Base-by-base conservation (phyloP, 352 stramenopile genomes). In the Pythium coloratum region DNA sequence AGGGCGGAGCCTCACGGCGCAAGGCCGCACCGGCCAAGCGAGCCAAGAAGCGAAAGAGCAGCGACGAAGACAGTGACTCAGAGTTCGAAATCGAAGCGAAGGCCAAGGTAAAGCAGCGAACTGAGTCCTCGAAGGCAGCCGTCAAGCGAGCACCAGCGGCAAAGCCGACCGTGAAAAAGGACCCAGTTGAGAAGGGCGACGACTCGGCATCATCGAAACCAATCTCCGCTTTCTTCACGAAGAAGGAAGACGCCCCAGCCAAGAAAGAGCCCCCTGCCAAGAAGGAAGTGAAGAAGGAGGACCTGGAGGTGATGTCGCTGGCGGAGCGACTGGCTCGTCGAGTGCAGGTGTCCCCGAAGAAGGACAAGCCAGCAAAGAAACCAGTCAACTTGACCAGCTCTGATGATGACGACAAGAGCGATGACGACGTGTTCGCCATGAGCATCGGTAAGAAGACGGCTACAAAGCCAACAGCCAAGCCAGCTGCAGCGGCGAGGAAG, bases 361-460 rank as follows among this genome's bases (percentile, higher is more conserved):
- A 84, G 56, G 59, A 74, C 64, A 69, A 78, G 57, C 69, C 62
- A 14, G 85, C 76, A 7, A 65, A 70, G 42, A 76, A 76, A 38
- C 44, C 59, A 30, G 60, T 86, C 32, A 75, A 91, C 46, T 44
- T 91, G 42, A 73, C 69, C 0, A 82, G 66, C 54, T 90, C 78
- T 14, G 80, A 88, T 24, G 79, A 84, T 2, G 71, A 81, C 1
- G 70, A 42, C 34, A 58, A 44, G 20, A n/a, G 64, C 0, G 75
- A 76, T 42, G 84, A 93, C 55, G 88, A 94, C 57, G 82, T 91
- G 3, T 94, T 94, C 69, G 75, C 78, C 26, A 82, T 93, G 62
- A 74, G 74, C 32, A 60, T 77, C 50, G 70, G 57, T 24, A 81
- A 81, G 53, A 88, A 89, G 53, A 6, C 66, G 59, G 71, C 62